phyloP scores from a whole-genome alignment of 306 rosid species.

The Quercus alba region DNA sequence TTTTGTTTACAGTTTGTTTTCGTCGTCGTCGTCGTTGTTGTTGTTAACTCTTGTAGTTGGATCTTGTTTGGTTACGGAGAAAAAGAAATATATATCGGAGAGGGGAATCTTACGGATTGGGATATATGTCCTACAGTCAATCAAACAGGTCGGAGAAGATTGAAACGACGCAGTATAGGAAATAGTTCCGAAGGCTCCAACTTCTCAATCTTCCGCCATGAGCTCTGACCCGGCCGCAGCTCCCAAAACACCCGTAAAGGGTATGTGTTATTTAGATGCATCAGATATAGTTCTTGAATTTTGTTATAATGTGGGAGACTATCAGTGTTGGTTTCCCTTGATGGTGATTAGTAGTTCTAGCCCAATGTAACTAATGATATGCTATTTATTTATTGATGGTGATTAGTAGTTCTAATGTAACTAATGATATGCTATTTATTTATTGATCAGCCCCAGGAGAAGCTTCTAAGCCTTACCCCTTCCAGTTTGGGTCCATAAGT shows the following conservation, averaged over 20 bases:
- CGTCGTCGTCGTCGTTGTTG: not conserved
- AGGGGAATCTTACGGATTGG: constrained; percentile 52
- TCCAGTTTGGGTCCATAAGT: too few relatives aligned
- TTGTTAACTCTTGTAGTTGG: not conserved
- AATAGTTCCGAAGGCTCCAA: constrained; percentile 61
- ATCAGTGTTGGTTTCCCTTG: not conserved
- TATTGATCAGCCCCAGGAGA: too few relatives aligned
- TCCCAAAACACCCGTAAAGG: constrained; percentile 49
- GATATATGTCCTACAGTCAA: constrained; percentile 98
- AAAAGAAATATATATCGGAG: not conserved
- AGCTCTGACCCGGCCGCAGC: constrained; percentile 35
- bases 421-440: too few relatives aligned
- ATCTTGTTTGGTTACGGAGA: constrained; percentile 40
- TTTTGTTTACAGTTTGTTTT: not conserved
- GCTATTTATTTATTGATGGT: constrained; percentile 19
- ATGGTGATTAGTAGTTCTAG: constrained; percentile 7
- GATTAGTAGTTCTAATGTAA: too few relatives aligned
- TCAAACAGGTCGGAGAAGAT: constrained; percentile 72
- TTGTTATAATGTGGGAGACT: not conserved
- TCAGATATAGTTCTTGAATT: constrained; percentile 6
- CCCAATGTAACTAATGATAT: constrained; percentile 20
- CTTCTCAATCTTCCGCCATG: constrained; percentile 57
- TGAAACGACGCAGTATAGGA: constrained; percentile 59
- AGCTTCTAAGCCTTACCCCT: too few relatives aligned
- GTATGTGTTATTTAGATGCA: constrained; percentile 35